Conservation (phyloP, 2,329 filamentous ascomycete genomes). For the Lecanicillium sp. region DNA sequence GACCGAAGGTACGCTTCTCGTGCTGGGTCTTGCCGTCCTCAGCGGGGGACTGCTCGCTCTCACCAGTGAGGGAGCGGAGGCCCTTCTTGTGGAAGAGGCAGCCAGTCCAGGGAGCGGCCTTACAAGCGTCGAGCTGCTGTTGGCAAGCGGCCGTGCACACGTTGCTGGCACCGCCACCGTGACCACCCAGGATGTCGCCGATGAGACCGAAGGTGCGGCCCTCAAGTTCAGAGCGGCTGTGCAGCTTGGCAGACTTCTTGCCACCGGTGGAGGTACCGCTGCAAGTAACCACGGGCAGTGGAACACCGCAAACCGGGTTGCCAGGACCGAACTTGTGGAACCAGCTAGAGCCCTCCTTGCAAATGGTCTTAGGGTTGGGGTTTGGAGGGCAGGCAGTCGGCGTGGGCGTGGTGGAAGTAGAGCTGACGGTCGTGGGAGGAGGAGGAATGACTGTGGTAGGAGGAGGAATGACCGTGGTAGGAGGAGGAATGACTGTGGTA, state of each 20-base stretch:
- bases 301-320: slow-evolving; percentile 10
- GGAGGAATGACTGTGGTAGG: not conserved
- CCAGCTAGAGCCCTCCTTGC: slow-evolving; percentile 8
- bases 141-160: slow-evolving; percentile 12
- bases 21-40: not conserved
- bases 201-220: slow-evolving; percentile 7
- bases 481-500: not conserved
- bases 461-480: not conserved
- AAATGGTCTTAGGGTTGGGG: slow-evolving; percentile 10
- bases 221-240: slow-evolving; percentile 1
- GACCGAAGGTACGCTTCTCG: slow-evolving; percentile 7
- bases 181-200: no score
- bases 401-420: slow-evolving; percentile 4
- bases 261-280: slow-evolving; percentile 4
- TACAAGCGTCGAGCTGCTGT: slow-evolving; percentile 11
- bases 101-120: not conserved
- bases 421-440: not conserved
- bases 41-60: not conserved
- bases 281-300: slow-evolving; percentile 11
- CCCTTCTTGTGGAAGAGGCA: slow-evolving; percentile 7
- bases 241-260: slow-evolving; percentile 6
- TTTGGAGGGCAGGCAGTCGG: slow-evolving; percentile 5
- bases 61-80: not conserved
- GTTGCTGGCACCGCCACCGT: no score
- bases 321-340: slow-evolving; percentile 8